Percentiles rank a stretch among this genome's conserved stretches.
phyloP scores from a whole-genome alignment of 2,329 filamentous ascomycete species.

The Paecilomyces variotii region DNA sequence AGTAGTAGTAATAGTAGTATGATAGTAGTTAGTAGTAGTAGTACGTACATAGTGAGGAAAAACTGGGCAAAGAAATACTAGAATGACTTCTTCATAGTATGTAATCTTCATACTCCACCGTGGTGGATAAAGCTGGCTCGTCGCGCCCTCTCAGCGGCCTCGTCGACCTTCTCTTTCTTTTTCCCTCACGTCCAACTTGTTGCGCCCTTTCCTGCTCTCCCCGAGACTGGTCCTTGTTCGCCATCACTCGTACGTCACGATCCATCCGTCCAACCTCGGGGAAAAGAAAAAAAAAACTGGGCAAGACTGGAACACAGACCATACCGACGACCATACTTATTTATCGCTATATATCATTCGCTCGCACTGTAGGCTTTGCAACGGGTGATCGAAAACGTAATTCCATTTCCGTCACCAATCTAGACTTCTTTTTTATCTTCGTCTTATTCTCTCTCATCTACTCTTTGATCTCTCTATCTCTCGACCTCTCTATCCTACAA shows the following conservation, averaged over 20 bases:
- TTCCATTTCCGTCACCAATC: background rate
- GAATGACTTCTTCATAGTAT: background rate
- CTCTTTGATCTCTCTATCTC: too few relatives aligned
- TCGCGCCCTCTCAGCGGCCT: slow-evolving; percentile 7
- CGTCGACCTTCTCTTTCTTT: slow-evolving; percentile 10
- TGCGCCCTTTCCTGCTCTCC: background rate
- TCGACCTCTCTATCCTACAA: too few relatives aligned
- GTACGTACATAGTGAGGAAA: too few relatives aligned
- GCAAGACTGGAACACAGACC: background rate
- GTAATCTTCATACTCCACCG: slow-evolving; percentile 10
- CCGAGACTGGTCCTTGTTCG: background rate
- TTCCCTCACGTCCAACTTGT: slow-evolving; percentile 1
- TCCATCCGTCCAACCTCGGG: background rate
- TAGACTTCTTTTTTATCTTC: too few relatives aligned
- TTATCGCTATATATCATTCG: background rate
- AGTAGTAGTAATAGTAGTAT: too few relatives aligned
- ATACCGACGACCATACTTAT: background rate
- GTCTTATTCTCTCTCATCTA: too few relatives aligned
- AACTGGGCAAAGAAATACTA: too few relatives aligned
- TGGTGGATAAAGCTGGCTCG: slow-evolving; percentile 16
- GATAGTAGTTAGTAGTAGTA: too few relatives aligned
- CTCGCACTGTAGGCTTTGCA: background rate
- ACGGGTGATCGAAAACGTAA: background rate
- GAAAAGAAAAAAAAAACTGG: background rate
- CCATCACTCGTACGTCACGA: slow-evolving; percentile 17